Percentiles rank a stretch among this genome's conserved stretches.
Conservation (phyloP, 164 flowering plant species). For the Stephania yunnanensis region DNA sequence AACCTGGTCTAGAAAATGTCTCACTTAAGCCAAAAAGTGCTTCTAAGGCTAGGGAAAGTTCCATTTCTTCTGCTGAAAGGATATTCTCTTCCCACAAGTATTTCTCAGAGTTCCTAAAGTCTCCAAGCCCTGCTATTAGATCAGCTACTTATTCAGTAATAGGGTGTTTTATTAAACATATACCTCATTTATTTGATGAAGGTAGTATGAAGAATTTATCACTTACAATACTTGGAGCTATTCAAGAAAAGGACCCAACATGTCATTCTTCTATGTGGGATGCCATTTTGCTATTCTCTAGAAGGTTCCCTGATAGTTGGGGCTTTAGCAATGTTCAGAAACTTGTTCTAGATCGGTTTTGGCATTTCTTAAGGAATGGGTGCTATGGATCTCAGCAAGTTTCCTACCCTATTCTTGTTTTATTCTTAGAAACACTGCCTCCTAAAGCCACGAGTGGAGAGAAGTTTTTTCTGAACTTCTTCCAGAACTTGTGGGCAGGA, state of each 20-base stretch:
- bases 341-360: constrained; percentile 50
- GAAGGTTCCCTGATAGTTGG: constrained; percentile 77
- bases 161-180: constrained; percentile 61
- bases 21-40: constrained; percentile 54
- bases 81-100: constrained; percentile 54
- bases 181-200: constrained; percentile 58
- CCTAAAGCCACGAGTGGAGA: constrained; percentile 45
- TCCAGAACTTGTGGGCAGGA: constrained; percentile 80
- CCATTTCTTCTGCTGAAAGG: constrained; percentile 54
- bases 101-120: constrained; percentile 68
- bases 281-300: constrained; percentile 53
- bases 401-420: constrained; percentile 70
- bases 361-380: constrained; percentile 81
- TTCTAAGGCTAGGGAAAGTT: constrained; percentile 55
- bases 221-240: constrained; percentile 66
- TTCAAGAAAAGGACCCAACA: constrained; percentile 80
- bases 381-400: constrained; percentile 89
- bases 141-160: constrained; percentile 72
- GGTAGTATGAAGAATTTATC: constrained; percentile 57
- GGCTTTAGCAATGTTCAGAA: constrained; percentile 49
- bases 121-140: constrained; percentile 53
- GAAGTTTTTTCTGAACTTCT: constrained; percentile 58
- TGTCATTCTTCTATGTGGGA: constrained; percentile 97
- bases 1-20: constrained; percentile 41
- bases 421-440: constrained; percentile 61